Evolutionary conservation across 148 eudicot genomes (phyloP).

Genomic region (Rhododendron williamsianum): DNA sequence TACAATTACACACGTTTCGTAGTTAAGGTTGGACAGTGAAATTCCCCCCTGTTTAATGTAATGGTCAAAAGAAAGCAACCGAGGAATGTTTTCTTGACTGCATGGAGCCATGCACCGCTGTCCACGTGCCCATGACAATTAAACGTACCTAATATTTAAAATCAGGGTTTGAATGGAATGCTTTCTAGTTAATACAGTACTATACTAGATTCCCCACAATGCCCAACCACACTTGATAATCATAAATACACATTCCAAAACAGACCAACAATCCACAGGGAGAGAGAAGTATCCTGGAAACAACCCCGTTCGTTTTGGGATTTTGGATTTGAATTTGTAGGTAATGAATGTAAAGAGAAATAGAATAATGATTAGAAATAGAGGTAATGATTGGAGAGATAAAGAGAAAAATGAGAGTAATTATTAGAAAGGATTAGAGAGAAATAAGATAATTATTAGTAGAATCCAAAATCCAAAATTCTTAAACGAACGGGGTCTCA

Average conservation of each 20-base stretch:
- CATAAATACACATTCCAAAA: background rate
- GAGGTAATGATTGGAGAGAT: too few relatives aligned
- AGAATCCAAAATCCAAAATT: too few relatives aligned
- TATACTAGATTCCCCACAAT: background rate
- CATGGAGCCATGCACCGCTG: conserved; percentile 9
- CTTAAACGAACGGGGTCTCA: too few relatives aligned
- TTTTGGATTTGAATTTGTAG: too few relatives aligned
- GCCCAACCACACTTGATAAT: background rate
- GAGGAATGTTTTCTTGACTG: background rate
- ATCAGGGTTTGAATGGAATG: background rate
- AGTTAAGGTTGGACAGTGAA: background rate
- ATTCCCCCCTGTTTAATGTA: background rate
- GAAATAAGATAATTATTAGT: too few relatives aligned
- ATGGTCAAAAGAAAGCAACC: background rate
- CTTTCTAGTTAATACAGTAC: background rate
- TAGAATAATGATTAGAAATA: too few relatives aligned
- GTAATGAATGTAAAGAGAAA: too few relatives aligned
- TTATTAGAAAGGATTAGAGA: too few relatives aligned
- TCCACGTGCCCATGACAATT: conserved; percentile 7
- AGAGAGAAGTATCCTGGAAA: background rate
- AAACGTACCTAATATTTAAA: background rate
- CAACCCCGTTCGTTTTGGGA: background rate
- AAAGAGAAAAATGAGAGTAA: too few relatives aligned
- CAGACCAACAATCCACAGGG: background rate
- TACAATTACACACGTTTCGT: background rate